Evolutionary conservation across 1,284 basidiomycete species (phyloP).

Genomic region (Ustilago shanxiensis): DNA sequence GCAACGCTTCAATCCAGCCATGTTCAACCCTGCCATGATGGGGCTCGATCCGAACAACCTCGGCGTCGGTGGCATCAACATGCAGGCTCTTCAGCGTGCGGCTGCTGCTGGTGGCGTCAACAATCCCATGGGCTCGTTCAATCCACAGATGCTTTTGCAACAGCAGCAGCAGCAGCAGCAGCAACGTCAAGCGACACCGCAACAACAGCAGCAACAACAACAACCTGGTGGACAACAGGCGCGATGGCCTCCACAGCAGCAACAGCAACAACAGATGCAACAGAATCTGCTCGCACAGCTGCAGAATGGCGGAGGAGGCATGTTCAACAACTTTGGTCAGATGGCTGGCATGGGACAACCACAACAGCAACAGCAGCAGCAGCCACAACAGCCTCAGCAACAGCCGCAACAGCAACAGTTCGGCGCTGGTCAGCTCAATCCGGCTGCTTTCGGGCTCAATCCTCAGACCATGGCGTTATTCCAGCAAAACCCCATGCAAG

Average conservation of each 20-base stretch:
- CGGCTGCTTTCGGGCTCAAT: constrained; percentile 41
- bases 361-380: constrained; percentile 30
- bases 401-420: constrained; percentile 35
- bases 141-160: constrained; percentile 49
- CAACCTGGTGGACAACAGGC: constrained; percentile 6
- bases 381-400: constrained; percentile 22
- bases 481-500: constrained; percentile 49
- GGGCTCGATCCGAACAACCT: constrained; percentile 42
- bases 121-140: constrained; percentile 44
- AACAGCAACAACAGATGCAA: constrained; percentile 38
- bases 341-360: constrained; percentile 37
- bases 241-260: constrained; percentile 18
- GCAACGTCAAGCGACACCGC: constrained; percentile 21
- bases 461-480: constrained; percentile 47
- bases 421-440: constrained; percentile 31
- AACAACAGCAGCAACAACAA: constrained; percentile 37
- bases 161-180: constrained; percentile 34
- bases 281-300: constrained; percentile 42
- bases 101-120: constrained; percentile 36
- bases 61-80: constrained; percentile 35
- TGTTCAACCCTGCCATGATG: constrained; percentile 49
- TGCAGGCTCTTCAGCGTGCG: constrained; percentile 24
- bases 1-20: constrained; percentile 32
- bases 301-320: constrained; percentile 36
- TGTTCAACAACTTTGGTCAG: constrained; percentile 47